A percentile compares a stretch with the other conserved stretches of the same genome.
These are phyloP conservation scores for Raddia distichophylla DNA, from an alignment of 176 grass and related monocot species.

Conservation along the genomic window DNA sequence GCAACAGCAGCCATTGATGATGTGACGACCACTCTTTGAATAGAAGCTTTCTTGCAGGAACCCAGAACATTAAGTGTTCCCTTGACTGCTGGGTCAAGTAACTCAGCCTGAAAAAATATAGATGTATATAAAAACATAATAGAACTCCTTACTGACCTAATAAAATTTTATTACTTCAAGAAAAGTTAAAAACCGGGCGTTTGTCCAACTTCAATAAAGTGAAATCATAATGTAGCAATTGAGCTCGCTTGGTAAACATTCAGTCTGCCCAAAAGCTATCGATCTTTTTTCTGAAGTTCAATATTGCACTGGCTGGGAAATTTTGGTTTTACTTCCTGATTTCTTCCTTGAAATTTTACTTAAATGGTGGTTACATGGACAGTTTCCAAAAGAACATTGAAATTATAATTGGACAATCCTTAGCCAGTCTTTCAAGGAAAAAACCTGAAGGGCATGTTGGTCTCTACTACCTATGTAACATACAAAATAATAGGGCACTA, in stretches of 20 bases:
- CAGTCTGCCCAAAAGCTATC: neutral
- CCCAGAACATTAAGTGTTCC: conserved; percentile 60
- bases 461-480: neutral
- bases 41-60: conserved; percentile 59
- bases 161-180: neutral
- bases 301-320: neutral
- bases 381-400: neutral
- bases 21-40: conserved; percentile 51
- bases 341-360: neutral
- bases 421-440: neutral
- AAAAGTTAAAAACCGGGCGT: neutral
- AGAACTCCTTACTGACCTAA: conserved; percentile 2
- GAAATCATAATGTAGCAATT: neutral
- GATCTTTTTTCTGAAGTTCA: neutral
- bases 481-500: neutral
- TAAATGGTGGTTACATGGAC: neutral
- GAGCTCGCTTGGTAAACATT: neutral
- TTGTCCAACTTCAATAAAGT: conserved; percentile 8
- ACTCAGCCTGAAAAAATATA: conserved; percentile 40
- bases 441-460: neutral
- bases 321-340: neutral
- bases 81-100: conserved; percentile 60
- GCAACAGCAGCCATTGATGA: conserved; percentile 58
- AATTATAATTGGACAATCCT: neutral
- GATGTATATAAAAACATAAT: conserved; percentile 1